phyloP scores from a whole-genome alignment of 78 protist species.

The Creolimax fragrantissima region DNA sequence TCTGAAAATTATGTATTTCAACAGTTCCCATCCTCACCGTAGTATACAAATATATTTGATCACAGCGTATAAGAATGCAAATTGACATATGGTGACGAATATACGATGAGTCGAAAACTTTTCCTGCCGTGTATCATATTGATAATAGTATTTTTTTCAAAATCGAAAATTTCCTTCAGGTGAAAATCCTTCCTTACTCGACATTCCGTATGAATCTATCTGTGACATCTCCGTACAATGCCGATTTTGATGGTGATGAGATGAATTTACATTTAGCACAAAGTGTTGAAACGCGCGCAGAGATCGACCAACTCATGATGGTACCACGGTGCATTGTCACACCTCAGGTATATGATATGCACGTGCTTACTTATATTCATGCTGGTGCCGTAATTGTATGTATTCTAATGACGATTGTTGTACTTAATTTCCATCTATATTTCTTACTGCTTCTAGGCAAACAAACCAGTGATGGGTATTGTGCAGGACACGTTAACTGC shows the following conservation, averaged over 20 bases:
- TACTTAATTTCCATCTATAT: not conserved
- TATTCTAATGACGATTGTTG: not conserved
- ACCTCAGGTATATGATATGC: slow-evolving; percentile 66
- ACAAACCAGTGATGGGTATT: slow-evolving; percentile 97
- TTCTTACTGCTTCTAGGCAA: slow-evolving; percentile 22
- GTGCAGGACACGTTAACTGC: slow-evolving; percentile 97
- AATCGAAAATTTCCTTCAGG: not conserved
- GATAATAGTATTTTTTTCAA: not conserved
- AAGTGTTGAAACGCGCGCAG: slow-evolving; percentile 82
- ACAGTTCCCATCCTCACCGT: too few relatives aligned
- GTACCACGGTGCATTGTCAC: slow-evolving; percentile 95
- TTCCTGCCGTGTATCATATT: not conserved
- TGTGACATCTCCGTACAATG: slow-evolving; percentile 98
- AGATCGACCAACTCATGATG: slow-evolving; percentile 86
- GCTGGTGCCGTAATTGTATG: not conserved
- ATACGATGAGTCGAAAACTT: too few relatives aligned
- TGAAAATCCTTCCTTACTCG: slow-evolving; percentile 89
- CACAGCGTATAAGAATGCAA: too few relatives aligned
- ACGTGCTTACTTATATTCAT: not conserved
- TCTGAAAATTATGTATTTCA: too few relatives aligned
- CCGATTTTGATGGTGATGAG: slow-evolving; percentile 99
- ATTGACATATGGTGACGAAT: too few relatives aligned
- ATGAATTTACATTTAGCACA: slow-evolving; percentile 99
- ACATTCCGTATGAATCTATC: slow-evolving; percentile 97
- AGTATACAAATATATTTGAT: too few relatives aligned